Conservation (phyloP, 1,284 basidiomycete genomes). For the Sanghuangporus sanghuang region DNA sequence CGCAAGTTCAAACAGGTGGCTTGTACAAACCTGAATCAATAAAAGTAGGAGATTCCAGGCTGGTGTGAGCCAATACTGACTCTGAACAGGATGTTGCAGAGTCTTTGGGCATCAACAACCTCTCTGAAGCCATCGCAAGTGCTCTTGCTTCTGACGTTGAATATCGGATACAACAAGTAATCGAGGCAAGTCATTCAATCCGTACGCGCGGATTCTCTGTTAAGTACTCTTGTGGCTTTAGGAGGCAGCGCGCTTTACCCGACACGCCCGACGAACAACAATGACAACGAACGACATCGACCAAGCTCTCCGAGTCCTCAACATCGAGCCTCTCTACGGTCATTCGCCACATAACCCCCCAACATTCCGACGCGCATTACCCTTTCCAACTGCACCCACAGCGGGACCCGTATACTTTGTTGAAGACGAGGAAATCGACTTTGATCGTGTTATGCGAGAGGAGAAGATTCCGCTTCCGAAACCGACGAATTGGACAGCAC, state of each 20-base stretch:
- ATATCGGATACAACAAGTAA: constrained; percentile 90
- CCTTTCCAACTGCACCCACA: constrained; percentile 53
- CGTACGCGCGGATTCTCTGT: neutral
- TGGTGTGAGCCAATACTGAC: neutral
- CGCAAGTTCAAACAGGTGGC: constrained; percentile 47
- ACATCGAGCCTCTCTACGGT: constrained; percentile 90
- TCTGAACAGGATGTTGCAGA: constrained; percentile 83
- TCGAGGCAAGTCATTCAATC: constrained; percentile 56
- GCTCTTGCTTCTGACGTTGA: constrained; percentile 95
- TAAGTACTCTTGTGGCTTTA: constrained; percentile 28
- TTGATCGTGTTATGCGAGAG: constrained; percentile 82
- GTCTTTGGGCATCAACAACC: constrained; percentile 73
- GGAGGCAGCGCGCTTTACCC: constrained; percentile 97
- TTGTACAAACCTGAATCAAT: constrained; percentile 64
- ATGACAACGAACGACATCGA: constrained; percentile 90
- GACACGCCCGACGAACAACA: constrained; percentile 84
- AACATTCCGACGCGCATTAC: constrained; percentile 68
- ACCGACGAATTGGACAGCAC: constrained; percentile 80
- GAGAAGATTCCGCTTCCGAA: constrained; percentile 77
- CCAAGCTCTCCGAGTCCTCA: constrained; percentile 87
- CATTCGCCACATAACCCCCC: constrained; percentile 68
- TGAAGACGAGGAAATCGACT: constrained; percentile 97
- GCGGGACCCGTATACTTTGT: constrained; percentile 82
- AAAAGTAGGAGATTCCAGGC: constrained; percentile 37
- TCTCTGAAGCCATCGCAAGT: constrained; percentile 79